Conservation (phyloP, 306 rosid genomes). For the Cucurbita maxima region DNA sequence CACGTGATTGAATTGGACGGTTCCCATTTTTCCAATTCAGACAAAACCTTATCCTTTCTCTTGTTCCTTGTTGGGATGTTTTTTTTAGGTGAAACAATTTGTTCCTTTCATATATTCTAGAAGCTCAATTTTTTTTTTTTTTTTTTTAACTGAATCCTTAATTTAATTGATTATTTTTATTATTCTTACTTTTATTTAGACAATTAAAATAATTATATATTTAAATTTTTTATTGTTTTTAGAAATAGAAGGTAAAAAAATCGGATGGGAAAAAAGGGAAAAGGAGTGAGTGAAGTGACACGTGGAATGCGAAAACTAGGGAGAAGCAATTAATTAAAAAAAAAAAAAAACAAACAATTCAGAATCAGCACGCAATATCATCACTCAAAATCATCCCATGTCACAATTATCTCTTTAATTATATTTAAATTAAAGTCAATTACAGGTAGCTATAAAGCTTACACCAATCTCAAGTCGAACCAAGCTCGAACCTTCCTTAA, state of each 20-base stretch:
- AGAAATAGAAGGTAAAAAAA: no score
- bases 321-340: background rate
- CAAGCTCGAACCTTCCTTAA: background rate
- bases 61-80: background rate
- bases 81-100: background rate
- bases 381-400: background rate
- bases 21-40: background rate
- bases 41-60: background rate
- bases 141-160: no score
- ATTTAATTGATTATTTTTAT: no score
- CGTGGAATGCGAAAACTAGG: background rate
- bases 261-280: background rate
- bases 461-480: background rate
- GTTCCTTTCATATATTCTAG: background rate
- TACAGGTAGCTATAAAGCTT: background rate
- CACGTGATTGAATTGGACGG: slow-evolving; percentile 1
- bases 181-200: no score
- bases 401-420: background rate
- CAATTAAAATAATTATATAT: no score
- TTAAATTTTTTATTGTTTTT: no score
- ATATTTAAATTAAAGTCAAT: background rate
- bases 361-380: background rate
- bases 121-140: no score
- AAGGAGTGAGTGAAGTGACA: background rate
- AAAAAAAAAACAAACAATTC: background rate